A percentile compares a stretch with the other conserved stretches of the same genome.
Evolutionary conservation across 805 yeast species (phyloP).

Genomic region (Spathaspora boniae): DNA sequence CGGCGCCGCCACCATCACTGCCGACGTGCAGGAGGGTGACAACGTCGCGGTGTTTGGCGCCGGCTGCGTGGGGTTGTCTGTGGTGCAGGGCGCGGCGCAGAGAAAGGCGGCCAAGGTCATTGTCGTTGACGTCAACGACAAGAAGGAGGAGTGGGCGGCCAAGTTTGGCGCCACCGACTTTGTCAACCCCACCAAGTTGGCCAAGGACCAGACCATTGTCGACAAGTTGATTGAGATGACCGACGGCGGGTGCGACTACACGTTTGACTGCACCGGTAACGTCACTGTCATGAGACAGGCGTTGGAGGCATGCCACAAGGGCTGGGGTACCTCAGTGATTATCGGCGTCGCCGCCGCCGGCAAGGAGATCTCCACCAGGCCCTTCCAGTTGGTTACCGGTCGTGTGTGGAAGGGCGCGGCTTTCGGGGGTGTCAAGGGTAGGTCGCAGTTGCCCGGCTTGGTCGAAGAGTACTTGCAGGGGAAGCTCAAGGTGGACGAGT

Average conservation of each 20-base stretch:
- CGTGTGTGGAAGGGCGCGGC: constrained; percentile 99
- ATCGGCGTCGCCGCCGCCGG: constrained; percentile 99
- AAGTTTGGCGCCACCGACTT: constrained; percentile 96
- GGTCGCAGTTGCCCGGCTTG: constrained; percentile 88
- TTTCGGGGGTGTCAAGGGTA: constrained; percentile 98
- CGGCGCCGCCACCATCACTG: constrained; percentile 96
- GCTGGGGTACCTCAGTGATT: constrained; percentile 95
- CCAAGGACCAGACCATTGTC: constrained; percentile 72
- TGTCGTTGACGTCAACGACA: constrained; percentile 82
- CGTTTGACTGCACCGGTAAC: constrained; percentile 98
- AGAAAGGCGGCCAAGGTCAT: constrained; percentile 79
- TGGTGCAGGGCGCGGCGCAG: constrained; percentile 87
- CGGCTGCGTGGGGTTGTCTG: constrained; percentile 96
- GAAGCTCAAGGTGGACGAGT: constrained; percentile 82
- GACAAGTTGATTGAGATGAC: constrained; percentile 83
- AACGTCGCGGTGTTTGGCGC: constrained; percentile 96
- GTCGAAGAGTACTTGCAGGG: constrained; percentile 85
- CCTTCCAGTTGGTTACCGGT: constrained; percentile 98
- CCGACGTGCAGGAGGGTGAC: constrained; percentile 86
- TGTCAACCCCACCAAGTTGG: constrained; percentile 75
- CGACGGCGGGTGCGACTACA: constrained; percentile 95
- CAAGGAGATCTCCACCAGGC: constrained; percentile 92
- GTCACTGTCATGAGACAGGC: constrained; percentile 94
- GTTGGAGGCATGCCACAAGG: constrained; percentile 95
- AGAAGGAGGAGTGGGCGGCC: constrained; percentile 79